Evolutionary conservation across 2,329 filamentous ascomycete genomes (phyloP), one percentile per base, ranked within the genome.

Genomic region (Colletotrichum liaoningense): DNA sequence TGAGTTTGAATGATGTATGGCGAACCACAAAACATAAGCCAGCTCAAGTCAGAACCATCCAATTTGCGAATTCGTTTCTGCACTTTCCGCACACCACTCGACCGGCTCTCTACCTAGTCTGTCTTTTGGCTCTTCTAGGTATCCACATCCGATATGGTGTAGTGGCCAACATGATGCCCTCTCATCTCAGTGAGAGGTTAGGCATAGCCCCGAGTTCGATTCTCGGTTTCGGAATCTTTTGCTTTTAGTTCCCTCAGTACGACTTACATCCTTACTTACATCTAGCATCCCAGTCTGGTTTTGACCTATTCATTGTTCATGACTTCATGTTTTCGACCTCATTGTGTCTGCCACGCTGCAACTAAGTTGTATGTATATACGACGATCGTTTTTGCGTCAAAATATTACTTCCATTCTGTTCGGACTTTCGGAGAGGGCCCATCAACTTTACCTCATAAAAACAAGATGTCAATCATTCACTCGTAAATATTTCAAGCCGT

Each of bases 111-210:
- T 35, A 35, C 33, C 0, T 35, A 35, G 0, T 4, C 33, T 0
- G 4, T 11, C 2, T 5, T 33, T 33, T 4, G 33, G 33, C 1
- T 1, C 0, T 0, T 33, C 1, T 0, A 4, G 1, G 4, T 19
- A 26, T 55, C 30, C 59, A 46, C 11, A 57, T 71, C 35, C 69
- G 63, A 67, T 63, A 63, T 68, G 57, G 46, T 67, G 63, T 67
- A 71, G 57, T 57, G 69, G 69, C 69, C 57, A 71, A 71, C 63
- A 71, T 71, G 69, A 67, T 71, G 57, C 69, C 63, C 69, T 67
- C 63, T 71, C 69, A 67, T 12, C 0, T 2, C 1, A 3, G 1
- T 49, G 28, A 22, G 35, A 67, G 63, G 33, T 38, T 30, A 71
- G 69, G 63, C 69, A 67, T 71, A 71, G 63, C 69, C 69, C 63